Evolutionary conservation across 2,329 filamentous ascomycete species (phyloP).

Genomic region (Nigrospora osmanthi): DNA sequence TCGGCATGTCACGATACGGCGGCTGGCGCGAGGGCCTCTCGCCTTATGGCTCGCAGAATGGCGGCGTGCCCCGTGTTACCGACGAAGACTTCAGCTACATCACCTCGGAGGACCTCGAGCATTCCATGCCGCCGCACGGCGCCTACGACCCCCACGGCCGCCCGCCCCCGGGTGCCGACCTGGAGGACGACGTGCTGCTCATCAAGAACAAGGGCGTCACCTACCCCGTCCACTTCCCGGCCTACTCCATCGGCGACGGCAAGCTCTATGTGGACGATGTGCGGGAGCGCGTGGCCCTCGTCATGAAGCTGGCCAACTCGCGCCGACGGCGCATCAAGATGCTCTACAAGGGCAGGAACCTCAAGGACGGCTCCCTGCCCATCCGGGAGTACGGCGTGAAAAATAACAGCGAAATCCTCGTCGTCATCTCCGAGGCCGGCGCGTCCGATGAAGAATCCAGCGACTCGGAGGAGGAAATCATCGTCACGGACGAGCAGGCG

Average conservation of each 20-base stretch:
- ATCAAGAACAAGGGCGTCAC: slow-evolving; percentile 60
- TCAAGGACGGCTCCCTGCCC: slow-evolving; percentile 55
- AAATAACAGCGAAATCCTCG: slow-evolving; percentile 53
- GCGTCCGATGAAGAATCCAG: slow-evolving; percentile 29
- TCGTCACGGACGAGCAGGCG: slow-evolving; percentile 34
- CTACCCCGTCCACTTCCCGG: slow-evolving; percentile 66
- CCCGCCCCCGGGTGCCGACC: slow-evolving; percentile 22
- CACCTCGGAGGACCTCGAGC: slow-evolving; percentile 64
- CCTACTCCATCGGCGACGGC: slow-evolving; percentile 67
- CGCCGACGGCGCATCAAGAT: slow-evolving; percentile 51
- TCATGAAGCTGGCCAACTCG: slow-evolving; percentile 54
- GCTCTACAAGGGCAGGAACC: slow-evolving; percentile 63
- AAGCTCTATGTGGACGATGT: slow-evolving; percentile 61
- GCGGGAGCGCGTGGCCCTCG: slow-evolving; percentile 56
- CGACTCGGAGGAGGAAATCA: slow-evolving; percentile 34
- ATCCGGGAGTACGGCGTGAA: slow-evolving; percentile 55
- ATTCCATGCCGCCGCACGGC: slow-evolving; percentile 25
- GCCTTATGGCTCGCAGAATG: slow-evolving; percentile 40
- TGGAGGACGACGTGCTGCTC: slow-evolving; percentile 62
- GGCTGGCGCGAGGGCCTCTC: slow-evolving; percentile 40
- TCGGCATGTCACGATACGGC: slow-evolving; percentile 48
- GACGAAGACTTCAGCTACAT: slow-evolving; percentile 78
- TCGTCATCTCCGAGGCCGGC: slow-evolving; percentile 44
- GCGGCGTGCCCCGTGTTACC: slow-evolving; percentile 53
- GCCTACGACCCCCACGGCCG: slow-evolving; percentile 30